Evolutionary conservation across 2,329 filamentous ascomycete species (phyloP).

Genomic region (Coniochaeta ligniaria): DNA sequence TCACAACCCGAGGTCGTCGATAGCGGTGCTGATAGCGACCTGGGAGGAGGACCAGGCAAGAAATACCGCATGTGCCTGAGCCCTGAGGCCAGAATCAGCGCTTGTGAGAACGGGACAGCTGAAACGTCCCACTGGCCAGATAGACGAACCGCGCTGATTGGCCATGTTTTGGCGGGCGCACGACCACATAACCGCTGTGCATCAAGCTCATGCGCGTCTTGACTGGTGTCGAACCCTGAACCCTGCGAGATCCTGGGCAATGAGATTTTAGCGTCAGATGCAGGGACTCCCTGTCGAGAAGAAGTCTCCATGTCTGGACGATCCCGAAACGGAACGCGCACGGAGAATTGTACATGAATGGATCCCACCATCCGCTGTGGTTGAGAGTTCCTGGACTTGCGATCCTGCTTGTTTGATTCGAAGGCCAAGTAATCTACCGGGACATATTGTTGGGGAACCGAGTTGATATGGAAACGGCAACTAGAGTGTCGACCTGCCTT

Average conservation of each 20-base stretch:
- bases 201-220: constrained; percentile 17
- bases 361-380: neutral
- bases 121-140: constrained; percentile 15
- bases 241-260: neutral
- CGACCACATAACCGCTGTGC: constrained; percentile 26
- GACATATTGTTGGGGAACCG: no score
- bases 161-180: constrained; percentile 16
- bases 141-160: constrained; percentile 14
- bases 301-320: neutral
- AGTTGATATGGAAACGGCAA: no score
- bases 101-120: constrained; percentile 12
- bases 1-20: neutral
- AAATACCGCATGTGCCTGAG: neutral
- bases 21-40: neutral
- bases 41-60: neutral
- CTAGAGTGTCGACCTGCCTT: no score
- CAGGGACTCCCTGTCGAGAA: neutral
- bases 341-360: constrained; percentile 2
- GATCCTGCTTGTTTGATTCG: neutral
- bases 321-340: constrained; percentile 3
- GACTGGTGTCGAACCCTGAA: neutral
- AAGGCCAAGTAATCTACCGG: no score
- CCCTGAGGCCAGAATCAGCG: neutral
- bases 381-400: neutral
- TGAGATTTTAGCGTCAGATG: constrained; percentile 2